Evolutionary conservation across 441 rosid species (phyloP).

Genomic region (Brassica balearica): DNA sequence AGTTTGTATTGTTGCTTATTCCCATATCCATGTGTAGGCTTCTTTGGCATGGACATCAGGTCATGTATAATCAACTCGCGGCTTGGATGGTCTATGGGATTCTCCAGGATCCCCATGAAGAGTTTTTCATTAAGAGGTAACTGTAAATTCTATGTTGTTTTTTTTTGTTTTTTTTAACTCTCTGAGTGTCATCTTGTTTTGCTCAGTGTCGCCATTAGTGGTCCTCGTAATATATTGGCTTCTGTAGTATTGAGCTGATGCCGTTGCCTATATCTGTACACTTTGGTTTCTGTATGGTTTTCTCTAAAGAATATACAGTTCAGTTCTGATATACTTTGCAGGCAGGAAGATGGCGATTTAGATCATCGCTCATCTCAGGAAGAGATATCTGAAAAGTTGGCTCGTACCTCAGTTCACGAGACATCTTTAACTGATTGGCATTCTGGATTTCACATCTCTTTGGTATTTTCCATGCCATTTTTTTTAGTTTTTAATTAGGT

Average conservation of each 20-base stretch:
- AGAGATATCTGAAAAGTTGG: constrained; percentile 68
- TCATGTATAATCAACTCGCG: constrained; percentile 92
- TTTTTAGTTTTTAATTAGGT: constrained; percentile 7
- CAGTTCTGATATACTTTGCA: constrained; percentile 45
- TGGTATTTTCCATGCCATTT: constrained; percentile 59
- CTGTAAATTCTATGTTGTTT: constrained; percentile 4
- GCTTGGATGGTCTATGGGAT: constrained; percentile 98
- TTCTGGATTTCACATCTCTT: constrained; percentile 85
- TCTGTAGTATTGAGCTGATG: constrained; percentile 5
- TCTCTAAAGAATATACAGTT: neutral
- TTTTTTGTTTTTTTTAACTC: constrained; percentile 1
- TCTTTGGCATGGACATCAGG: constrained; percentile 98
- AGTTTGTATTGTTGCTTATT: constrained; percentile 8
- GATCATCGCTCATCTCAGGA: constrained; percentile 64
- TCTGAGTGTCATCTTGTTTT: constrained; percentile 10
- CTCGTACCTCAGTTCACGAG: constrained; percentile 74
- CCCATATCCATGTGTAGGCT: constrained; percentile 60
- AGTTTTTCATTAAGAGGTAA: constrained; percentile 88
- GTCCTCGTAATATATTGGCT: neutral
- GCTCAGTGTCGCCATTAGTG: neutral
- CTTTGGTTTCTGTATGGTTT: constrained; percentile 29
- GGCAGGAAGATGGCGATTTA: constrained; percentile 82
- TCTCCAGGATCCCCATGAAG: constrained; percentile 93
- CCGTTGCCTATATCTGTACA: neutral
- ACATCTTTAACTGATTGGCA: constrained; percentile 94